Conservation (phyloP, 129 eudicot species). For the Deinandra increscens region DNA sequence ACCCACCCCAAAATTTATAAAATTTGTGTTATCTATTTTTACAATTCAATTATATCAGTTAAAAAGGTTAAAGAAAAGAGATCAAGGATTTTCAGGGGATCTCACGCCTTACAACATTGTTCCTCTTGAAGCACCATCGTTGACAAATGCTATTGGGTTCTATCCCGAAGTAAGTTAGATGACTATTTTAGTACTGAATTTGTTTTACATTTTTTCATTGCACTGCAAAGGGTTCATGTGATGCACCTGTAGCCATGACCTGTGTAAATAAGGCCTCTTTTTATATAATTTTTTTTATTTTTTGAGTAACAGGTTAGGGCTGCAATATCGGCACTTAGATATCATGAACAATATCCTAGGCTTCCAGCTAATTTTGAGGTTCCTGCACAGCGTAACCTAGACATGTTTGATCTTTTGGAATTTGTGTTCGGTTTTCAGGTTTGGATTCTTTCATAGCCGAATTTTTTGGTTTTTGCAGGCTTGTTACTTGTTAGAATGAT, state of each 20-base stretch:
- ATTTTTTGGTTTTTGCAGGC: conserved; percentile 11
- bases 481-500: conserved; percentile 2
- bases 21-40: conserved; percentile 9
- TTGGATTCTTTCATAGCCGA: conserved; percentile 19
- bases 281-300: background rate
- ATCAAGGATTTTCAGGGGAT: conserved; percentile 83
- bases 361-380: conserved; percentile 68
- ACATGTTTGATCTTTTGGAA: conserved; percentile 96
- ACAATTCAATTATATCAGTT: conserved; percentile 45
- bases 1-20: no score
- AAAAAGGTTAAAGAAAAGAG: conserved; percentile 66
- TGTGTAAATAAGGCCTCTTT: conserved; percentile 7
- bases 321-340: conserved; percentile 79
- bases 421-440: conserved; percentile 99
- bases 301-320: conserved; percentile 59
- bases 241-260: conserved; percentile 8
- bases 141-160: conserved; percentile 81
- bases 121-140: conserved; percentile 85
- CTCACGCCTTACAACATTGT: conserved; percentile 84
- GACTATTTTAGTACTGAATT: conserved; percentile 15
- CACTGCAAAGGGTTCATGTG: background rate
- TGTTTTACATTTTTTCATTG: conserved; percentile 9
- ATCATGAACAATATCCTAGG: conserved; percentile 69
- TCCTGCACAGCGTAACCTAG: conserved; percentile 64
- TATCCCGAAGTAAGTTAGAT: conserved; percentile 84